Evolutionary conservation across 2,329 filamentous ascomycete species (phyloP), one percentile per base, ranked within the genome.

Genomic region (Fusarium keratoplasticum): DNA sequence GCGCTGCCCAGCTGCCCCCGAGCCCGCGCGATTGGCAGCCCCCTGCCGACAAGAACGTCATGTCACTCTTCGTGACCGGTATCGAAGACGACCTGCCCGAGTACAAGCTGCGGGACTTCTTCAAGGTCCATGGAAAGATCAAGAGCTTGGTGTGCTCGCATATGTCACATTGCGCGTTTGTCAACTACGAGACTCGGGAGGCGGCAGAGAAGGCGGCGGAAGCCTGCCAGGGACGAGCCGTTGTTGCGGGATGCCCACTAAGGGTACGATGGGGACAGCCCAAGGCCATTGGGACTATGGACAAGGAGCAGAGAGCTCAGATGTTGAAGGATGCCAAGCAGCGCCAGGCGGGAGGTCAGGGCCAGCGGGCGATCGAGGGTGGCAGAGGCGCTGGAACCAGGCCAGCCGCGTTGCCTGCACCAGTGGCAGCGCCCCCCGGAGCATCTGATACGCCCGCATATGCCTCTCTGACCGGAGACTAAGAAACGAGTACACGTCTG

Each of bases 61-160:
- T 94, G 78, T 98, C 96, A 0, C 89, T 99, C 0, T 99, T 99
- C 80, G 89, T 98, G 33, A 98, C 96, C 0, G 97, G 96, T 10
- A 91, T 99, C 3, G 96, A 99, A 82, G 96, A 99, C 80, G 96
- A 99, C 79, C 87, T 99, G 8, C 95, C 96, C 3, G 96, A 99
- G 83, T 92, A 95, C 83, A 95, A 95, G 78, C 87, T 99, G 29
- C 93, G 96, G 57, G 93, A 95, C 3, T 96, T 97, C 83, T 99
- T 99, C 86, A 91, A 94, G 70, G 89, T 90, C 20, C 95, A 95
- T 78, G 96, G 96, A 72, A 94, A 96, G 80, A 92, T 99, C 69
- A 94, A 96, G 78, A 98, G 95, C 29, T 86, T 99, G 18, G 93
- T 99, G 40, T 98, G 96, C 83, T 98, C 95, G 8, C 96, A 99